phyloP scores from a whole-genome alignment of 1,284 basidiomycete species.

The Termitomyces sp. region DNA sequence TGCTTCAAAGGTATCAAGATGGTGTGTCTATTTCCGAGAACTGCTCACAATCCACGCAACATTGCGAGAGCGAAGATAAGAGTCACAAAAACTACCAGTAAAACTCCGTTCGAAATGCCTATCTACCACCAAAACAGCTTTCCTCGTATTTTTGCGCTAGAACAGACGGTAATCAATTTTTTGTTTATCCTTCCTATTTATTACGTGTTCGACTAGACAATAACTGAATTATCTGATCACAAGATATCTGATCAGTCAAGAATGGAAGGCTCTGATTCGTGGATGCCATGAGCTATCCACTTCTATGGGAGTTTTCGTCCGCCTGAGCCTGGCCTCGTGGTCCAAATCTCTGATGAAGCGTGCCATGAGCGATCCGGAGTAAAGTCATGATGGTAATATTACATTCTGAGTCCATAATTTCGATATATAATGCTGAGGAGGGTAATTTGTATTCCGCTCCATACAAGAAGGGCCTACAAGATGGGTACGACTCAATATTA shows the following conservation, averaged over 20 bases:
- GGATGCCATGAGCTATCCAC: conserved; percentile 35
- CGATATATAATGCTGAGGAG: conserved; percentile 24
- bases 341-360: conserved; percentile 22
- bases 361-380: background rate
- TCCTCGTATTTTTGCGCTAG: background rate
- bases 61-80: conserved; percentile 61
- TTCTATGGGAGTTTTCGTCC: conserved; percentile 69
- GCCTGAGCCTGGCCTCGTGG: conserved; percentile 73
- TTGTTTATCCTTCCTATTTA: background rate
- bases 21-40: conserved; percentile 73
- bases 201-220: too few species aligned
- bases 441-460: conserved; percentile 26
- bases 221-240: background rate
- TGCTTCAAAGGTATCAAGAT: conserved; percentile 62
- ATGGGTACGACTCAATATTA: background rate
- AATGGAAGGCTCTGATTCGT: conserved; percentile 63
- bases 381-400: background rate
- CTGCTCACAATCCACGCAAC: conserved; percentile 68
- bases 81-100: conserved; percentile 5
- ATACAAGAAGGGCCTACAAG: conserved; percentile 26
- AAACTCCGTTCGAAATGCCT: conserved; percentile 48
- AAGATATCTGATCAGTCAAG: conserved; percentile 25
- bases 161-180: background rate
- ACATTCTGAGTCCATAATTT: conserved; percentile 23
- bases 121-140: too few species aligned